A percentile compares a stretch with the other conserved stretches of the same genome.
Evolutionary conservation across 108 stramenopile genomes (phyloP).

Genomic region (Discostella pseudostelligera): DNA sequence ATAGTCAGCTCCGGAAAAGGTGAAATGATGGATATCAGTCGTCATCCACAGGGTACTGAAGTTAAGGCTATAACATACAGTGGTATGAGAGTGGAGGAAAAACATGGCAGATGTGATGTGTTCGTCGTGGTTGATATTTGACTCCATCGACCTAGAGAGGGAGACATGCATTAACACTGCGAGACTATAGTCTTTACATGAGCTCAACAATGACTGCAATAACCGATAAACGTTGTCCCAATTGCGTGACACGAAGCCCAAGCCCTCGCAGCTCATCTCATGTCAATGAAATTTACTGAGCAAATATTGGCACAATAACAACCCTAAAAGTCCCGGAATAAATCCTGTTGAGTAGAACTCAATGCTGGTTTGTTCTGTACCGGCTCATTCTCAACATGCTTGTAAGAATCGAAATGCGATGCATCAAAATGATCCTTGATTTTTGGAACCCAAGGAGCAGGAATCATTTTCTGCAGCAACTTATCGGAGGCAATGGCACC

Average conservation of each 20-base stretch:
- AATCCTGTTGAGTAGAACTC: conserved; percentile 66
- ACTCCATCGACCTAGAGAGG: background rate
- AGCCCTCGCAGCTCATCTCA: too few species aligned
- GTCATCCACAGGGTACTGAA: conserved; percentile 75
- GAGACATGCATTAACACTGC: too few species aligned
- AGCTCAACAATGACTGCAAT: too few species aligned
- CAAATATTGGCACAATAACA: too few species aligned
- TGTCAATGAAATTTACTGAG: background rate
- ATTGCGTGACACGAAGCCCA: too few species aligned
- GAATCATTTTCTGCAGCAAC: conserved; percentile 77
- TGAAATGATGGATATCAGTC: conserved; percentile 44
- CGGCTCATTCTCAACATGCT: conserved; percentile 92
- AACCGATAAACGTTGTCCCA: too few species aligned
- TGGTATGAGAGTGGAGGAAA: conserved; percentile 58
- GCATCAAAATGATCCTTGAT: conserved; percentile 93
- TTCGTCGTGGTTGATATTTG: conserved; percentile 54
- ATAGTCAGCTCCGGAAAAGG: conserved; percentile 31
- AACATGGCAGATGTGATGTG: conserved; percentile 37
- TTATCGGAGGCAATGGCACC: conserved; percentile 87
- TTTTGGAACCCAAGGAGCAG: conserved; percentile 94
- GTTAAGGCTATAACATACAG: conserved; percentile 82
- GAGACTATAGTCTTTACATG: too few species aligned
- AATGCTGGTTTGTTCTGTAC: conserved; percentile 74
- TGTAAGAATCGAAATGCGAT: conserved; percentile 96
- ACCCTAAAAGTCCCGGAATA: conserved; percentile 76